phyloP scores from a whole-genome alignment of 2,329 filamentous ascomycete genomes.

The Claviceps maximensis region DNA sequence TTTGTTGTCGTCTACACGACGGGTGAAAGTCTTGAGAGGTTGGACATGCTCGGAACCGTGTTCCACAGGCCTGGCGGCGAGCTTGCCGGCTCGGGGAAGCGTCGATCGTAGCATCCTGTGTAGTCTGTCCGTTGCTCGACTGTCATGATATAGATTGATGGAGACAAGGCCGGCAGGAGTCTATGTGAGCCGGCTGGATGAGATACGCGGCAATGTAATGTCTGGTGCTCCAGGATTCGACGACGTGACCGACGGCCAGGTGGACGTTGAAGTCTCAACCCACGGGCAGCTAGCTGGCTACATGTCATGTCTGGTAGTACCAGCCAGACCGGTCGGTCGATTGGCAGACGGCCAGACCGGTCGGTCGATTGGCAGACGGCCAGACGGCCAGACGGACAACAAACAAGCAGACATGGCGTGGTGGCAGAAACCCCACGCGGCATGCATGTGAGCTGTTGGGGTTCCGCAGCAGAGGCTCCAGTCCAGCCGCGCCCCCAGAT shows the following conservation, averaged over 20 bases:
- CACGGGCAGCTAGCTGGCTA: too few species aligned
- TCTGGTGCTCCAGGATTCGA: background rate
- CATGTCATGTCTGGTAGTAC: too few species aligned
- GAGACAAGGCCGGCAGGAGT: background rate
- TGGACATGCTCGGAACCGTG: slow-evolving; percentile 2
- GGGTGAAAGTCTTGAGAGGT: slow-evolving; percentile 14
- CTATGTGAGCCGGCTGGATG: background rate
- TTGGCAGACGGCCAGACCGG: too few species aligned
- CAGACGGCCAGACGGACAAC: too few species aligned
- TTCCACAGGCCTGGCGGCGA: slow-evolving; percentile 2
- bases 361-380: too few species aligned
- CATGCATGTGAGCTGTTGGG: too few species aligned
- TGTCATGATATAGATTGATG: background rate
- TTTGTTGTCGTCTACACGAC: slow-evolving; percentile 10
- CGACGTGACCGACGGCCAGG: background rate
- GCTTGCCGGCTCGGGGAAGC: slow-evolving; percentile 5
- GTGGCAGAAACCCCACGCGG: too few species aligned
- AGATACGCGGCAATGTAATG: background rate
- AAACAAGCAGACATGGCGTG: too few species aligned
- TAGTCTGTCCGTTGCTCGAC: background rate
- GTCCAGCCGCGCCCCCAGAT: slow-evolving; percentile 1
- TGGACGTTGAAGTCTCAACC: too few species aligned
- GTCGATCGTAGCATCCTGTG: slow-evolving; percentile 9
- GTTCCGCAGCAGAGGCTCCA: background rate
- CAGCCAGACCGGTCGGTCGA: too few species aligned